phyloP scores from a whole-genome alignment of 768 basidiomycete genomes.

The Pholiota conissans region DNA sequence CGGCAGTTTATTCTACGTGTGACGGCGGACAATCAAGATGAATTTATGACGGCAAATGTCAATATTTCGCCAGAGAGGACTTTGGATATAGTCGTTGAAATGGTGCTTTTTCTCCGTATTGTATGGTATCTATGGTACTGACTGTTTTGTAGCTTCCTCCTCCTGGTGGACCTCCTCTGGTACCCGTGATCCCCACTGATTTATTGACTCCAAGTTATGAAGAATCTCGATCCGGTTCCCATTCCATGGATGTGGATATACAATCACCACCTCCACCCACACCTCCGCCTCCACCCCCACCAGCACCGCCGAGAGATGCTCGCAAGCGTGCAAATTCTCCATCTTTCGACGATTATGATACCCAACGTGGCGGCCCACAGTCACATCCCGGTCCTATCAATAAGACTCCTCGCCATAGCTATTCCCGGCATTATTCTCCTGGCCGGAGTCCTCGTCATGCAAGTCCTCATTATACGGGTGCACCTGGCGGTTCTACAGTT shows the following conservation, averaged over 20 bases:
- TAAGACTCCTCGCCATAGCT: conserved; percentile 6
- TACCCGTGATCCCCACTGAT: conserved; percentile 33
- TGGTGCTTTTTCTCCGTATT: conserved; percentile 35
- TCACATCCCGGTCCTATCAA: neutral
- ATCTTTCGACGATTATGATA: conserved; percentile 25
- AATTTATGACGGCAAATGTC: conserved; percentile 57
- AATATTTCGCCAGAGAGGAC: conserved; percentile 54
- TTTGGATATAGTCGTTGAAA: conserved; percentile 58
- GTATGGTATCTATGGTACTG: too few species aligned
- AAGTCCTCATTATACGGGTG: neutral
- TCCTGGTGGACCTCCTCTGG: conserved; percentile 30
- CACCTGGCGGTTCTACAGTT: too few species aligned
- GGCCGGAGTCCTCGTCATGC: neutral
- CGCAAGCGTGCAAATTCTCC: conserved; percentile 25
- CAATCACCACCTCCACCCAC: neutral
- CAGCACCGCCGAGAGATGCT: conserved; percentile 7
- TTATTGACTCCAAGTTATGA: conserved; percentile 5
- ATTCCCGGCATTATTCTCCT: conserved; percentile 36
- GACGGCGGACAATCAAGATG: conserved; percentile 48
- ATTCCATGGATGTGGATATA: neutral
- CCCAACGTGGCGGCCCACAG: neutral
- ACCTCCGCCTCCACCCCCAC: neutral
- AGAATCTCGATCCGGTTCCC: neutral
- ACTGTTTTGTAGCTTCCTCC: conserved; percentile 36
- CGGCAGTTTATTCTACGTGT: conserved; percentile 70